Evolutionary conservation across 805 yeast species (phyloP).

Genomic region (Zygosaccharomyces rouxii): DNA sequence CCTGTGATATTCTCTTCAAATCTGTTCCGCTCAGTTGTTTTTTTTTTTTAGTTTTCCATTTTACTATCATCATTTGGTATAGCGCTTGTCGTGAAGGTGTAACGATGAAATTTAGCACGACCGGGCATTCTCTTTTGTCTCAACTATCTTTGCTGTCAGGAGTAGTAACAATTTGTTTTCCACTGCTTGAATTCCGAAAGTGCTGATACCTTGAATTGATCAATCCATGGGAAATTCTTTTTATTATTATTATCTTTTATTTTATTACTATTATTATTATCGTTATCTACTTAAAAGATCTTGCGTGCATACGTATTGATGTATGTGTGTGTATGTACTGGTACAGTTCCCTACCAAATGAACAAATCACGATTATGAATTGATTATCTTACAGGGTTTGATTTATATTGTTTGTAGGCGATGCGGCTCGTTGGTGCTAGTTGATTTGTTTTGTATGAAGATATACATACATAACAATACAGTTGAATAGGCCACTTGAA

Average conservation of each 20-base stretch:
- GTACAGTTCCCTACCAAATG: neutral
- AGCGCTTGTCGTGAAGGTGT: neutral
- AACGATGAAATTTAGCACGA: neutral
- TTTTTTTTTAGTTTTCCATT: neutral
- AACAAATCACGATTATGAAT: neutral
- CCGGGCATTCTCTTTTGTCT: neutral
- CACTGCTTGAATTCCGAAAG: neutral
- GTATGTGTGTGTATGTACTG: constrained; percentile 2
- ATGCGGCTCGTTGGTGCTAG: neutral
- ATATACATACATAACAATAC: neutral
- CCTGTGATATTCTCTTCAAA: neutral
- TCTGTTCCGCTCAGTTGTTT: neutral
- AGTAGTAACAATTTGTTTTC: neutral
- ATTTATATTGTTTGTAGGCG: neutral
- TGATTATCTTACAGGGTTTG: no score
- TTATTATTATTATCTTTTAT: neutral
- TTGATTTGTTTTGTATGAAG: no score
- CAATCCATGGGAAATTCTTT: neutral
- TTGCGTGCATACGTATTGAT: neutral
- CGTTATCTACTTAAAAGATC: constrained; percentile 1
- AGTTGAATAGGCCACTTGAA: neutral
- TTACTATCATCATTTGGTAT: neutral
- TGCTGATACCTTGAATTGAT: constrained; percentile 2
- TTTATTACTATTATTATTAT: neutral
- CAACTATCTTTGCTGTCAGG: neutral